These are phyloP conservation scores for Xylariaceae sp. DNA, from an alignment of 2,329 filamentous ascomycete species.

Conservation along the genomic window DNA sequence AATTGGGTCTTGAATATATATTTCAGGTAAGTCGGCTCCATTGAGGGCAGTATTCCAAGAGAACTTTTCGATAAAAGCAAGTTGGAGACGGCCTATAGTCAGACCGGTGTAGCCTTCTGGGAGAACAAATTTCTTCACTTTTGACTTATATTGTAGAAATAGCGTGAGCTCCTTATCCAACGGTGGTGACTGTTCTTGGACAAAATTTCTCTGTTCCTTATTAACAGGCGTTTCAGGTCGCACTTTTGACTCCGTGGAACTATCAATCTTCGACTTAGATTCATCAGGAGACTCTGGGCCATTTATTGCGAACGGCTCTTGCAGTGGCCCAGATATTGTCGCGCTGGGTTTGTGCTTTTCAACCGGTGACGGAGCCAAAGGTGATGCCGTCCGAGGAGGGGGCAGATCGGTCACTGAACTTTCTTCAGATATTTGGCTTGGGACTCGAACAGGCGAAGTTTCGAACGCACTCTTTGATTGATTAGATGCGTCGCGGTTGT, in stretches of 20 bases:
- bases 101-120: conserved; percentile 83
- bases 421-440: conserved; percentile 69
- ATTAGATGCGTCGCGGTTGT: conserved; percentile 55
- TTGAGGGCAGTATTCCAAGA: conserved; percentile 98
- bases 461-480: conserved; percentile 57
- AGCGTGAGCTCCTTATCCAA: conserved; percentile 86
- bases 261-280: conserved; percentile 28
- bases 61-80: conserved; percentile 99
- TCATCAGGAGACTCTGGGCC: conserved; percentile 41
- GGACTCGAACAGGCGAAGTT: conserved; percentile 63
- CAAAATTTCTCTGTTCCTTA: conserved; percentile 59
- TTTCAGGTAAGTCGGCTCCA: conserved; percentile 90
- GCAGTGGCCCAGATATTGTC: conserved; percentile 63
- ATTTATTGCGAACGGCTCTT: conserved; percentile 52
- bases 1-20: conserved; percentile 95
- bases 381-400: conserved; percentile 47
- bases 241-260: conserved; percentile 30
- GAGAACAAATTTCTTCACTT: conserved; percentile 94
- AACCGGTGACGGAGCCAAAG: conserved; percentile 65
- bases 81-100: conserved; percentile 84
- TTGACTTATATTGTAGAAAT: conserved; percentile 95
- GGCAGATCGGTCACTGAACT: conserved; percentile 40
- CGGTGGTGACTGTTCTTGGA: conserved; percentile 71
- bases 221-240: conserved; percentile 49
- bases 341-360: conserved; percentile 67